Base-by-base conservation (phyloP, 2,329 filamentous ascomycete species). In the Clonostachys sp. region DNA sequence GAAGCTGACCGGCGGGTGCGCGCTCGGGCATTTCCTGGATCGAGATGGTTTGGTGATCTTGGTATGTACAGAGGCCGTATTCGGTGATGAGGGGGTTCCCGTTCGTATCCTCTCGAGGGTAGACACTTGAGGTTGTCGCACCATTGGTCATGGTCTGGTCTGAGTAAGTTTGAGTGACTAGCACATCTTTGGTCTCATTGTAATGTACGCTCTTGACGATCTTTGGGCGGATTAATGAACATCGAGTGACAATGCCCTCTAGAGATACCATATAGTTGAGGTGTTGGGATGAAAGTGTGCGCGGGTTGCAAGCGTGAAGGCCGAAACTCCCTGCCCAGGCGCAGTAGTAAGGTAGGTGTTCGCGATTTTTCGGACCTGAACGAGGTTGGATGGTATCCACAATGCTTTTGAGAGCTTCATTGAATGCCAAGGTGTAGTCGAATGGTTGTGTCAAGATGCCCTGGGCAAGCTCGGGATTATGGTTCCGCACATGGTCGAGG, bases 21-120 rank as follows among this genome's bases (percentile, higher is more conserved):
- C 92, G 80, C 68, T 99, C 94, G 1, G 94, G 94, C 94, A 99
- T 99, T 73, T 99, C 94, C 70, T 99, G 94, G 55, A 99, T 96
- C 0, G 92, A 96, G 50, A 99, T 90, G 14, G 89, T 96, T 67
- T 99, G 94, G 63, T 99, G 94, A 64, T 99, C 94, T 61, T 92
- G 81, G 70, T 96, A 99, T 45, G 87, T 94, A 65, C 87, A 95
- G 71, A 95, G 92, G 20, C 94, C 94, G 64, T 97, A 99, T 63
- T 99, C 94, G 5, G 94, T 99, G 49, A 90, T 81, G 17, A 99
- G 77, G 4, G 92, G 87, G 61, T 97, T 96, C 51, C 91, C 91
- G 10, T 96, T 84, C 40, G 92, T 91, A 61, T 97, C 92, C 61
- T 96, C 88, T 55, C 91, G 90, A 6, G 92, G 92, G 62, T 97